Evolutionary conservation across 2,329 filamentous ascomycete species (phyloP), one percentile per base, ranked within the genome.

Genomic region (Macrophomina phaseolina): DNA sequence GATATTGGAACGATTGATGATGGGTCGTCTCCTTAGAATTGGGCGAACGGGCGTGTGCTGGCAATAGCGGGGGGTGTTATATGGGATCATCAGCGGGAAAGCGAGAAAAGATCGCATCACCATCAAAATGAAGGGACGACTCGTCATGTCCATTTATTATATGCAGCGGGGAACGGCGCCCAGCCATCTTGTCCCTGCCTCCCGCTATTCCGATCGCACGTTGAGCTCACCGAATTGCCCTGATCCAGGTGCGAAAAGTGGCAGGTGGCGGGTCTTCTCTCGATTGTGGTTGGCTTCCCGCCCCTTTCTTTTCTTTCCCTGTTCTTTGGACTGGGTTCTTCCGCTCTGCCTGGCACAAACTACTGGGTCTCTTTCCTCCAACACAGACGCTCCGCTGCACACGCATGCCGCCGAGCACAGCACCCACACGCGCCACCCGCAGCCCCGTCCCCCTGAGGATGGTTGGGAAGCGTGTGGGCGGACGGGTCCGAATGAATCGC

Each of bases 41-140:
- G 45, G 12, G 40, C 40, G 42, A 38, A 38, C 30, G 45, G 58
- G n/a, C 58, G 28, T 62, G 58, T 36, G 23, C 23, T 16, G 30
- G 12, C 58, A 62, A 62, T 62, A 62, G 58, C 42, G 45, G 42
- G 38, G 23, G 23, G 58, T 38, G 18, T 49, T 51, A 62, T 48
- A 61, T 49, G 36, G 45, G 58, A 62, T 62, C 42, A 62, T 36
- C 58, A 62, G 34, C 9, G 40, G 42, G 9, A 48, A 49, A 23
- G 23, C 23, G 45, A 8, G 32, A 49, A 38, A 62, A 62, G 49
- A 45, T 36, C 58, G 58, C 58, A 62, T 62, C 58, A 3, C 45
- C 58, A 38, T 62, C 58, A 48, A 38, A 62, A 48, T 61, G 56
- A 49, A 62, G 42, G 58, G 58, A 23, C 45, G 42, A 62, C 42